Percentiles rank a stretch among this genome's conserved stretches.
Evolutionary conservation across 768 basidiomycete species (phyloP).

Genomic region (Serendipita vermifera): DNA sequence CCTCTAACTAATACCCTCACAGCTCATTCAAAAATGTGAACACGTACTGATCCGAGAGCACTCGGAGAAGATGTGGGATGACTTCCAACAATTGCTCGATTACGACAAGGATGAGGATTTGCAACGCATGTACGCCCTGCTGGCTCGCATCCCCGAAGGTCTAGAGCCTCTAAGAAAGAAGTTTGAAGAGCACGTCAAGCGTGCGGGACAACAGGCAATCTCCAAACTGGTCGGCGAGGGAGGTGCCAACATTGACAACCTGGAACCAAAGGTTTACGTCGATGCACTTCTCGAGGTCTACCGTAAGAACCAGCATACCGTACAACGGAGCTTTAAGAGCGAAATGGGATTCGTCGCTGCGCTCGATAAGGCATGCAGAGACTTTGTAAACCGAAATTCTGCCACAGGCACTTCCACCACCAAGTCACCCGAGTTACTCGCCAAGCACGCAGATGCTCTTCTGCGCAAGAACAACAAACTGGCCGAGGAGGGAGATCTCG

Average conservation of each 20-base stretch:
- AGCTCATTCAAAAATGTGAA: constrained; percentile 52
- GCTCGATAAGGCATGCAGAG: constrained; percentile 81
- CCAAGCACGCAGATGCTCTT: constrained; percentile 81
- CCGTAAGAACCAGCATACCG: constrained; percentile 80
- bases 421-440: constrained; percentile 84
- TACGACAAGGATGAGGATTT: constrained; percentile 92
- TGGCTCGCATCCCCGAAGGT: constrained; percentile 81
- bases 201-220: constrained; percentile 70
- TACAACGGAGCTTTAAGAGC: constrained; percentile 76
- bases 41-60: constrained; percentile 84
- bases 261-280: constrained; percentile 87
- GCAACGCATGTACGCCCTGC: constrained; percentile 86
- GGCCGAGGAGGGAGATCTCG: constrained; percentile 80
- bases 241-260: constrained; percentile 35
- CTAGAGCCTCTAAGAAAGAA: constrained; percentile 81
- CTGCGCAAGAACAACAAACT: constrained; percentile 93
- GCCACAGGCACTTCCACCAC: constrained; percentile 73
- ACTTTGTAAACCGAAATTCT: constrained; percentile 88
- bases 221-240: constrained; percentile 52
- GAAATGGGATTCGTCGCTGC: constrained; percentile 90
- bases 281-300: constrained; percentile 87
- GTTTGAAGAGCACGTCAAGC: constrained; percentile 94
- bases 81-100: constrained; percentile 80
- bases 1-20: constrained; percentile 28
- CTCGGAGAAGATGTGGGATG: constrained; percentile 76